Base-by-base conservation (phyloP, 768 basidiomycete species). In the Lentinula detonsa region DNA sequence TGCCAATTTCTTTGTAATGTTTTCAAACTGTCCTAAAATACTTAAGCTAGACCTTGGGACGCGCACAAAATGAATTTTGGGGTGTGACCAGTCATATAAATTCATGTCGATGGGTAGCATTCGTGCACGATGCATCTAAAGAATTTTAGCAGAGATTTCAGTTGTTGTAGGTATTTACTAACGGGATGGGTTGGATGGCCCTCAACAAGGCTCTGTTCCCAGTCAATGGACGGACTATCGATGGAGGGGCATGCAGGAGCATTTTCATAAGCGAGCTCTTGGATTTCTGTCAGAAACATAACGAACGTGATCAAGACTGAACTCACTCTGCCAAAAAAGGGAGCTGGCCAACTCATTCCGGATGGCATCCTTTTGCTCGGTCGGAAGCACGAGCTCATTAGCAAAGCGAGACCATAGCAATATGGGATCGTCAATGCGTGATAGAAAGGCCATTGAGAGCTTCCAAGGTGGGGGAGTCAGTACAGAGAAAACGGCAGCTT, bases 101-200 rank as follows among this genome's bases (percentile, higher is more conserved):
- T 74, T 70, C 33, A 68, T 59, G 57, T 71, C 65, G 21, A 69
- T 63, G 55, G 74, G 65, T 62, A 77, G 63, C 73, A 78, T 73
- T 65, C 81, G 73, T 1, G 83, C 80, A 4, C 82, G 76, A 67
- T 85, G 80, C 84, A 85, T 85, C 83, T 85, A 49, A 53, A 42
- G 40, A 63, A 42, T 35, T 39, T 57, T 66, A 39, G 59, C 35
- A 28, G 8, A 16, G 18, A 39, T 23, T 1, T 23, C 1, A 39
- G 55, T 53, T 21, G 31, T 45, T 55, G 21, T 39, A 37, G 49
- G 40, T 10, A 18, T 46, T 13, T 6, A 69, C 74, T 53, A 65
- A 83, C 83, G 13, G 84, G 84, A 63, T 85, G 84, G 1, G 83
- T 84, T 23, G 84, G 84, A 68, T 85, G 84, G 1, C 84, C 84